These are phyloP conservation scores for Chrysoporthe deuterocubensis DNA, from an alignment of 2,329 filamentous ascomycete species.

Conservation along the genomic window DNA sequence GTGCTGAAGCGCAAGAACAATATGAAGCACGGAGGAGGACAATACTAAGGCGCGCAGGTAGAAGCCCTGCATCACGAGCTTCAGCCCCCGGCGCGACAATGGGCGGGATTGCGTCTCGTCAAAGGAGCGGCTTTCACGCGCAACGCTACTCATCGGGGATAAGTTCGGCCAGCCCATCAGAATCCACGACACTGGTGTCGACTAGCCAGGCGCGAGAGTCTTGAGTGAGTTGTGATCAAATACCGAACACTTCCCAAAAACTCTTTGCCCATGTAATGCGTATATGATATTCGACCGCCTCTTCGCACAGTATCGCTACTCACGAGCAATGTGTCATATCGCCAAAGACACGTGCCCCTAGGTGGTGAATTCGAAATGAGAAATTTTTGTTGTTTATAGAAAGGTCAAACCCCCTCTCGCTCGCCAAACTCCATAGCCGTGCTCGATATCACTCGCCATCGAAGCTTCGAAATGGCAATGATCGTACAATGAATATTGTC, in stretches of 20 bases:
- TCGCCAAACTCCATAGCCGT: slow-evolving; percentile 21
- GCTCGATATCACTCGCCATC: not conserved
- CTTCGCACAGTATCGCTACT: not conserved
- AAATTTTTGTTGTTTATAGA: not conserved
- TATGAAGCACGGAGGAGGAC: not conserved
- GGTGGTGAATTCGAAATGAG: not conserved
- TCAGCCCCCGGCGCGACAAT: not conserved
- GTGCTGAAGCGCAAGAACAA: not conserved
- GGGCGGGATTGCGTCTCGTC: not conserved
- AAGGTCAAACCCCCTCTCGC: slow-evolving; percentile 1
- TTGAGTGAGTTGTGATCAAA: too few species aligned
- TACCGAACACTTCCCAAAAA: too few species aligned
- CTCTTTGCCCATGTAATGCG: not conserved
- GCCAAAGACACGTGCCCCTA: not conserved
- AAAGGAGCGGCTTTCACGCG: not conserved
- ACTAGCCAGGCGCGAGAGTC: too few species aligned
- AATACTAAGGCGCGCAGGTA: slow-evolving; percentile 22
- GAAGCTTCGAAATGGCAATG: not conserved
- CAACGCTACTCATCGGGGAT: not conserved
- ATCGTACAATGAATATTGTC: slow-evolving; percentile 6
- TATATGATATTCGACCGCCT: not conserved
- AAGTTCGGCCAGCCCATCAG: not conserved
- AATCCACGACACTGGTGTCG: too few species aligned
- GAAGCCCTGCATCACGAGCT: not conserved
- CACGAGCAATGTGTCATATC: not conserved